Percentiles rank a stretch among this genome's conserved stretches.
Evolutionary conservation across 179 eudicot species (phyloP).

Genomic region (Gypsophila paniculata): DNA sequence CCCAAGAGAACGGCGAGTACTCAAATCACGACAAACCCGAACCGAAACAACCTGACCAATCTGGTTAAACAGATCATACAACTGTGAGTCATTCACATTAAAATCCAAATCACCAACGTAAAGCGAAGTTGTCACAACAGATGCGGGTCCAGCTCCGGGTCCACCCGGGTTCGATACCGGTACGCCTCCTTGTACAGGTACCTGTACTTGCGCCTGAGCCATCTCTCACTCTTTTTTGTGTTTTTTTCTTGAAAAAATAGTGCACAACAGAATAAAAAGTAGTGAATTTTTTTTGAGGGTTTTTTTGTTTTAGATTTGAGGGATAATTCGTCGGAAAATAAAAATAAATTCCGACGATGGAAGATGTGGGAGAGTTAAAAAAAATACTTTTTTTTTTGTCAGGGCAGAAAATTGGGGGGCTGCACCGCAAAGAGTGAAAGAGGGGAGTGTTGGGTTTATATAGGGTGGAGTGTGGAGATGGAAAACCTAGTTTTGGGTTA

Average conservation of each 20-base stretch:
- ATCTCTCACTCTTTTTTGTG: background rate
- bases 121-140: constrained; percentile 34
- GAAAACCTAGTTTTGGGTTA: background rate
- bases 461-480: constrained; percentile 11
- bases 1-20: constrained; percentile 42
- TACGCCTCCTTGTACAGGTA: constrained; percentile 34
- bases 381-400: constrained; percentile 9
- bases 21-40: constrained; percentile 41
- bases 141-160: background rate
- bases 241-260: background rate
- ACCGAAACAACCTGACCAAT: constrained; percentile 42
- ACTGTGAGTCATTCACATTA: constrained; percentile 37
- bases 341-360: constrained; percentile 5
- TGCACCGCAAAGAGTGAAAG: constrained; percentile 19
- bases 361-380: background rate
- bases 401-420: constrained; percentile 32
- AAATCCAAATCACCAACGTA: constrained; percentile 46
- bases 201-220: constrained; percentile 28
- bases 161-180: constrained; percentile 14
- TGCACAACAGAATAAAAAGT: background rate
- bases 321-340: constrained; percentile 16
- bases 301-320: background rate
- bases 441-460: constrained; percentile 10
- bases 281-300: constrained; percentile 1
- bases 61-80: constrained; percentile 39